A percentile compares a stretch with the other conserved stretches of the same genome.
phyloP scores from a whole-genome alignment of 1,284 basidiomycete genomes.

The Cryptococcus jaspeensis region DNA sequence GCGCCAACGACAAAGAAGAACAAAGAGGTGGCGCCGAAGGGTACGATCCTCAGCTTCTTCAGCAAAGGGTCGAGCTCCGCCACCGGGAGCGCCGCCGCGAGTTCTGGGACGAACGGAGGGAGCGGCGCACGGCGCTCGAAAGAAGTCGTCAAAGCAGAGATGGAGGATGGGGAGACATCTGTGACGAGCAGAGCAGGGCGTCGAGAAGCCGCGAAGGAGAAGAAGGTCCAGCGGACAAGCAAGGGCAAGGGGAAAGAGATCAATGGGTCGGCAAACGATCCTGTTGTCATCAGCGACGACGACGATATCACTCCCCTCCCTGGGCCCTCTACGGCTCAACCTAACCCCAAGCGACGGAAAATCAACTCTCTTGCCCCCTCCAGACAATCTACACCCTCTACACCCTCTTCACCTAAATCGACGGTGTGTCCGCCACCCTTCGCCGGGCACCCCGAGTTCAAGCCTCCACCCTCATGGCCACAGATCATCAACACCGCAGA shows the following conservation, averaged over 20 bases:
- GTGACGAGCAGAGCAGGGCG: background rate
- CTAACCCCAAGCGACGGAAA: conserved; percentile 6
- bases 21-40: conserved; percentile 10
- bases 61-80: conserved; percentile 13
- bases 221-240: background rate
- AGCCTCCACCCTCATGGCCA: conserved; percentile 32
- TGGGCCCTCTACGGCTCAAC: background rate
- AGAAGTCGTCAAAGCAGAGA: conserved; percentile 7
- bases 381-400: background rate
- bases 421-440: conserved; percentile 12
- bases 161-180: background rate
- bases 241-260: conserved; percentile 13
- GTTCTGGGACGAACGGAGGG: conserved; percentile 2
- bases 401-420: background rate
- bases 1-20: conserved; percentile 15
- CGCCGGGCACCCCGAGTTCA: conserved; percentile 23
- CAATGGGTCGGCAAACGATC: conserved; percentile 12
- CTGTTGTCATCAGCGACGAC: conserved; percentile 21
- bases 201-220: background rate
- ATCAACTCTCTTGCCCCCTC: too few relatives aligned
- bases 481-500: conserved; percentile 34
- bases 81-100: background rate
- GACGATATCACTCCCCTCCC: conserved; percentile 8
- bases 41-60: conserved; percentile 32
- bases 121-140: conserved; percentile 1